These are phyloP conservation scores for Backusella liffmaniae DNA, from an alignment of 192 early-diverging fungal genomes.

Conservation along the genomic window DNA sequence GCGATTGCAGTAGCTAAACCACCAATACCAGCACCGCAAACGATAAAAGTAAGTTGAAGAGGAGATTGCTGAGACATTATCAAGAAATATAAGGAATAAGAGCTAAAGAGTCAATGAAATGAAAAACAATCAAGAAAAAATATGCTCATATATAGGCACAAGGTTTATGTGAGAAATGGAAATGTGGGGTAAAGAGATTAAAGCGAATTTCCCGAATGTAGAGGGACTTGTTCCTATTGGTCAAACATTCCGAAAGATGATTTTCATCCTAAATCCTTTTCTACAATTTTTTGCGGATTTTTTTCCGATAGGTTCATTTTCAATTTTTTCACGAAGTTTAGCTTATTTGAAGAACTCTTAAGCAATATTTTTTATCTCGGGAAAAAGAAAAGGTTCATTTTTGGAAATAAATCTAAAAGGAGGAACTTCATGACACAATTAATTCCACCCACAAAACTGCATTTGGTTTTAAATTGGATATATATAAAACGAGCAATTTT, in stretches of 20 bases:
- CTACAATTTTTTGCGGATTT: background rate
- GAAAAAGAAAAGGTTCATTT: background rate
- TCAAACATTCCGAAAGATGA: background rate
- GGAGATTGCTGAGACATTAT: constrained; percentile 2
- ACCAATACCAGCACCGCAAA: constrained; percentile 17
- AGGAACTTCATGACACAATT: background rate
- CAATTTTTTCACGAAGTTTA: background rate
- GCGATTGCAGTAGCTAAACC: constrained; percentile 22
- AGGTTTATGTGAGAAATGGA: background rate
- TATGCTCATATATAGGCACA: constrained; percentile 7
- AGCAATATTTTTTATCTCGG: background rate
- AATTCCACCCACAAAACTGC: background rate
- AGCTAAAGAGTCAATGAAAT: background rate
- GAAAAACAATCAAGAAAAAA: background rate
- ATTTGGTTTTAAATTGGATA: background rate
- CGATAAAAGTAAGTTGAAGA: constrained; percentile 10
- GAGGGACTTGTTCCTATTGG: constrained; percentile 3
- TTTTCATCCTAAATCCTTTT: background rate
- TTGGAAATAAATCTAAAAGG: background rate
- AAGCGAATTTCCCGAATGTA: background rate
- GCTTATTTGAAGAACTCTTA: background rate
- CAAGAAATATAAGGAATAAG: constrained; percentile 3
- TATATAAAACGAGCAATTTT: constrained; percentile 1
- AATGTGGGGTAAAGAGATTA: constrained; percentile 1
- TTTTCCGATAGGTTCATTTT: background rate